Evolutionary conservation across 768 basidiomycete genomes (phyloP), one percentile per base, ranked within the genome.

Genomic region (Termitomyces sp.): DNA sequence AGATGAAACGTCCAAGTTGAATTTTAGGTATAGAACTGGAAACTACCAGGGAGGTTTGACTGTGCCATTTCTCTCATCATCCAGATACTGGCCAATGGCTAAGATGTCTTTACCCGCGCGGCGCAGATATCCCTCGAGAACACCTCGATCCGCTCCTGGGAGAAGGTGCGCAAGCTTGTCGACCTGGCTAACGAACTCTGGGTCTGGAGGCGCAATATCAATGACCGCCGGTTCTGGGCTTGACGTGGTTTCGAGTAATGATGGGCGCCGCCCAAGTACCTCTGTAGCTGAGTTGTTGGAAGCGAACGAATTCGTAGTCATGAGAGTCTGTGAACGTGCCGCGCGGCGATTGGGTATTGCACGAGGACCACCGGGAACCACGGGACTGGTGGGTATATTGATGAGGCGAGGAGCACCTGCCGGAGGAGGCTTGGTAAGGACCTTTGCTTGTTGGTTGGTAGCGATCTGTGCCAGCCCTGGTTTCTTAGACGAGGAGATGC

Each of bases 31-130:
- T 3, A 38, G 41, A 58, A 68, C 57, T 59, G 63, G 62, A 57
- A 67, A 59, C 77, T 76, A 50, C 23, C 51, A 60, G n/a, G 63
- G 63, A 3, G 61, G 38, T 44, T 64, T 63, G 50, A 91, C 68
- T 49, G 75, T 79, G 35, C 89, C 89, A 66, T 86, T 89, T 74
- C 87, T 88, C 69, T 91, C 88, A 63, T 93, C 91, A 63, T 91
- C 91, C 12, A 93, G 75, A 69, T 91, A 93, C 68, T 90, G 87
- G 16, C 89, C 89, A 64, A 93, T 91, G n/a, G 91, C 91, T 46
- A 90, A 74, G 46, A 92, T 88, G 70, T 91, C 90, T 67, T 89
- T 84, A 23, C 91, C 91, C 10, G 89, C 77, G 10, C 87, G 80
- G 32, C 82, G 82, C 60, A 93, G 71, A 70, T 93, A 93, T 14